These are phyloP conservation scores for Vicia faba DNA, from an alignment of 306 rosid species.

Conservation along the genomic window DNA sequence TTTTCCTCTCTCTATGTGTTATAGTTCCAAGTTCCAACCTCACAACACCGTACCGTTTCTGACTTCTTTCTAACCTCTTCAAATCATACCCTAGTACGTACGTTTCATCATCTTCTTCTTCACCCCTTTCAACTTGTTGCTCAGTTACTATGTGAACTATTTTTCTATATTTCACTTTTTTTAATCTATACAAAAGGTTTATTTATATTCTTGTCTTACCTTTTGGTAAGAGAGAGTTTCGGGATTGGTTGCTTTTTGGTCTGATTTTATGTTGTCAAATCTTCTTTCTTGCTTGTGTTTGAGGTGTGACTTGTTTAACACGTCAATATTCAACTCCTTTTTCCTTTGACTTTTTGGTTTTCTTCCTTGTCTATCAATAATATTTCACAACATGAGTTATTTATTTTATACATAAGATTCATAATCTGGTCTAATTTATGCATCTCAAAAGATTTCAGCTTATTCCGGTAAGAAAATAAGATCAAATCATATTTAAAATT, in stretches of 20 bases:
- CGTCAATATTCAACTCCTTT: not conserved
- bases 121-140: not conserved
- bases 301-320: slow-evolving; percentile 25
- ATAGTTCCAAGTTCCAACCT: not conserved
- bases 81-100: slow-evolving; percentile 33
- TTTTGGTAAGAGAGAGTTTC: slow-evolving; percentile 31
- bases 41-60: not conserved
- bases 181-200: not conserved
- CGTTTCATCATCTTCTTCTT: not conserved
- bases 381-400: not conserved
- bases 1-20: slow-evolving; percentile 5
- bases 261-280: not conserved
- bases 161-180: not conserved
- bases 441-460: not conserved
- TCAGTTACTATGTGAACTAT: not conserved
- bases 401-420: not conserved
- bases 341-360: not conserved
- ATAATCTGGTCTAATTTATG: not conserved
- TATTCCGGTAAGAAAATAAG: too few relatives aligned
- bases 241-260: slow-evolving; percentile 29
- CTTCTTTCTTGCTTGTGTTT: slow-evolving; percentile 29
- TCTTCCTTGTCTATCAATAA: not conserved
- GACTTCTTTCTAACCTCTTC: not conserved
- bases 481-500: too few relatives aligned
- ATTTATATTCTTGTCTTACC: slow-evolving; percentile 32